Evolutionary conservation across 148 eudicot species (phyloP), one percentile per base, ranked within the genome.

Genomic region (Persicaria tinctoria): DNA sequence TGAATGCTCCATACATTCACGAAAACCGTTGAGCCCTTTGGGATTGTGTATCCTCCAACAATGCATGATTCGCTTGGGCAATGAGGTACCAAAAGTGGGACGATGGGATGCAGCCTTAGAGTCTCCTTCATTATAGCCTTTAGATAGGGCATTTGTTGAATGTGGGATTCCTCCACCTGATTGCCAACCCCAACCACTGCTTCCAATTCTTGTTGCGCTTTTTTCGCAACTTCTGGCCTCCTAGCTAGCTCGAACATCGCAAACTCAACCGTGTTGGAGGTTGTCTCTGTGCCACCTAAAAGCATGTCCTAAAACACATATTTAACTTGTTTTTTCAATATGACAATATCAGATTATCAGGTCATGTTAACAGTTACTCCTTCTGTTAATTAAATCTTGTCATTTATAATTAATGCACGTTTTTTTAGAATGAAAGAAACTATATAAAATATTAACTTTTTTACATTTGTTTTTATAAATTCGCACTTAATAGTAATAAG

Each of bases 241-340:
- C 81, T 80, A 71, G 89, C 32, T 62, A 91, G 73, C 81, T 91
- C 97, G 0, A 89, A 87, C 85, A 89, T 77, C 5, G 87, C 82
- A 9, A 75, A 86, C 48, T 89, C 91, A 1, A 86, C 72, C 18
- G 88, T 75, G 77, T 77, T 89, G 20, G 89, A 78, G 13, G 85
- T 78, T 2, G 93, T 87, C 47, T 89, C 93, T 0, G 93, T 84
- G 6, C 91, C 93, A 1, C 89, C 93, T 1, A 87, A 75, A 32
- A 91, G 84, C 85, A 84, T 84, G 38, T 91, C 91, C 93, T 89
- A 78, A 53, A 4, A 53, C n/a, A 9, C 2, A 53, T 4, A 53
- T 10, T 0, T 4, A 53, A 53, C 57, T 16, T 9, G 11, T 1
- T 9, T 0, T 9, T 0, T 10, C 11, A 9, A 53, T 12, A 5